Percentiles rank a stretch among this genome's conserved stretches.
Conservation (phyloP, 441 rosid genomes). For the Jatropha podagrica region DNA sequence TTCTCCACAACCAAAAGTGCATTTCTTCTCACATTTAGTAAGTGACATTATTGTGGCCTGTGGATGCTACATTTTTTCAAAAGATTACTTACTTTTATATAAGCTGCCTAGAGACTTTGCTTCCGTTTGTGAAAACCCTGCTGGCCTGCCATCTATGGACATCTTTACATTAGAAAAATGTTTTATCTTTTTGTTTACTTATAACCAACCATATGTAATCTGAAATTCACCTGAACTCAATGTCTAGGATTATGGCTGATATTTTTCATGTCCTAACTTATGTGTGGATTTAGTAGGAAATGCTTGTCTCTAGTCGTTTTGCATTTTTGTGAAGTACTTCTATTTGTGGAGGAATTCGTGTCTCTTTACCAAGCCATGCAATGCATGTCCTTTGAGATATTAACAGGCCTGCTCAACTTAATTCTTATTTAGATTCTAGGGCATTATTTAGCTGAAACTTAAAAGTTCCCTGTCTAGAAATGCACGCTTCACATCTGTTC, state of each 20-base stretch:
- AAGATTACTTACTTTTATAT: background rate
- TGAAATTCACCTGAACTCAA: no score
- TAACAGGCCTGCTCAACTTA: background rate
- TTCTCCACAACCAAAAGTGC: background rate
- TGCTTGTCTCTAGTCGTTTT: background rate
- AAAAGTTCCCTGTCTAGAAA: background rate
- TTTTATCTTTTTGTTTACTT: no score
- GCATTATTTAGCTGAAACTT: conserved; percentile 5
- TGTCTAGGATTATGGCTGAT: no score
- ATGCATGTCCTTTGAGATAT: background rate
- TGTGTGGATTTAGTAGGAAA: background rate
- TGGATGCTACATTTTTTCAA: background rate
- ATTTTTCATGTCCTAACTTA: background rate
- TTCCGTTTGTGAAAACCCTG: no score
- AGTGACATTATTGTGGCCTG: background rate
- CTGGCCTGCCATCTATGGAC: no score
- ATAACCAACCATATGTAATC: no score
- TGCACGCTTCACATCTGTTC: background rate
- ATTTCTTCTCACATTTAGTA: background rate
- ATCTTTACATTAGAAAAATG: no score
- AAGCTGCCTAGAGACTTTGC: background rate
- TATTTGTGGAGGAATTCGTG: background rate
- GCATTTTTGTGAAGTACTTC: background rate
- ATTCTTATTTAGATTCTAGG: background rate
- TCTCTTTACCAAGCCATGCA: background rate